Conservation (phyloP, 371 early-diverging fungal species). For the Choanephora cucurbitarum region DNA sequence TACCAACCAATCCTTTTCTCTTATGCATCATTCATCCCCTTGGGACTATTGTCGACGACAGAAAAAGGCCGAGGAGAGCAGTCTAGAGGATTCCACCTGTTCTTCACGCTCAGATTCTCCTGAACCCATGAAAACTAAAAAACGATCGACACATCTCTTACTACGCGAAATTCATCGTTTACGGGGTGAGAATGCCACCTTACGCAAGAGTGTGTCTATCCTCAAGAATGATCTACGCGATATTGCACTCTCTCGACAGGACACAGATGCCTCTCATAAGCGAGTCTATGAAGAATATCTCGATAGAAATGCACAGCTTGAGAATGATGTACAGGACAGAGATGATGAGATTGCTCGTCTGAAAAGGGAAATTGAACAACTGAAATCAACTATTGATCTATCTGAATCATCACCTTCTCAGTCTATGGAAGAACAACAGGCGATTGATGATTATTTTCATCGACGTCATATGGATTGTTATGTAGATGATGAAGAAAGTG, state of each 20-base stretch:
- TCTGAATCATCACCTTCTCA: too few relatives aligned
- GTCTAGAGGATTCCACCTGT: conserved; percentile 11
- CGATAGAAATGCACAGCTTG: conserved; percentile 29
- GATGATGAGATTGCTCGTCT: conserved; percentile 34
- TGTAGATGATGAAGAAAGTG: conserved; percentile 3
- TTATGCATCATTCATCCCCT: neutral
- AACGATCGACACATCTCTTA: conserved; percentile 26
- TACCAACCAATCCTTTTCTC: too few relatives aligned
- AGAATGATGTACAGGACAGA: conserved; percentile 31
- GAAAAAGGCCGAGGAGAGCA: conserved; percentile 8
- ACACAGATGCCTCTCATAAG: conserved; percentile 41
- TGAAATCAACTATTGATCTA: conserved; percentile 13
- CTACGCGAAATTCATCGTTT: conserved; percentile 46
- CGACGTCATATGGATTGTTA: conserved; percentile 12
- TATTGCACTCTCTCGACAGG: conserved; percentile 35
- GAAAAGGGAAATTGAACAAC: conserved; percentile 28
- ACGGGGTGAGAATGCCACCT: conserved; percentile 38
- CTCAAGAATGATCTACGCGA: conserved; percentile 42
- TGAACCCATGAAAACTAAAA: conserved; percentile 19
- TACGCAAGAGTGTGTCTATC: conserved; percentile 34
- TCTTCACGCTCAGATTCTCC: conserved; percentile 18
- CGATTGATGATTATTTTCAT: conserved; percentile 6
- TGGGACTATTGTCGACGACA: conserved; percentile 13
- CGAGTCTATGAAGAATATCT: conserved; percentile 34
- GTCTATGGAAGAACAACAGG: conserved; percentile 7